Evolutionary conservation across 768 basidiomycete genomes (phyloP), one percentile per base, ranked within the genome.

Genomic region (Collybia sp.): DNA sequence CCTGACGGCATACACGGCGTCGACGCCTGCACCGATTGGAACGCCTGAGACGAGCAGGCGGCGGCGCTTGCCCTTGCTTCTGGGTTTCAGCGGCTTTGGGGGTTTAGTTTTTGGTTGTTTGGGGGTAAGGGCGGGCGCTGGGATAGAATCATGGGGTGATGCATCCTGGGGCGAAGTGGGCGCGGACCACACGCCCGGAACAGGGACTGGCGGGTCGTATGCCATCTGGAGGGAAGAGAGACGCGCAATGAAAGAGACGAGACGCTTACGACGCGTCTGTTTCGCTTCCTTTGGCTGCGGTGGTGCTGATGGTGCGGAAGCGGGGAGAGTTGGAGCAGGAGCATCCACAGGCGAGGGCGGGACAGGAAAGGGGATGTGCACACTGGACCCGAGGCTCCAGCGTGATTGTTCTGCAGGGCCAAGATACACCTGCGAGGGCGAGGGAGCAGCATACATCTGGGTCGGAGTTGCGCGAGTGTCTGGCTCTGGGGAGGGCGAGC

Each of bases 371-470:
- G 33, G 18, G 30, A 44, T 17, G 5, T 40, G 16, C 10, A 42
- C 30, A 41, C n/a, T 53, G 25, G 49, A 51, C 8, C 46, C 42
- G 32, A 55, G 35, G 17, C 52, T 53, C 56, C 56, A 58, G 34
- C 56, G 45, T 13, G 56, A 58, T 8, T 25, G 25, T 8, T 25
- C 25, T 45, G 48, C 20, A 3, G 20, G 30, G 42, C 61, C 61
- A 34, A 64, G 45, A 42, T 60, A 63, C 15, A 64, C 56, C 47
- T 58, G 63, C 20, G 61, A 62, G 9, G 57, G 56, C 11, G 58
- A 56, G 9, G 58, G 60, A 16, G 54, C 40, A 2, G 56, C 25
- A 25, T 25, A 25, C 25, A 18, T 18, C 10, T 37, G 35, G 3
- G 35, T 37, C n/a, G 35, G 35, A 37, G 17, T 37, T 10, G 35